These are phyloP conservation scores for Ophiostoma tasmaniense DNA, from an alignment of 2,329 filamentous ascomycete genomes.

Conservation along the genomic window DNA sequence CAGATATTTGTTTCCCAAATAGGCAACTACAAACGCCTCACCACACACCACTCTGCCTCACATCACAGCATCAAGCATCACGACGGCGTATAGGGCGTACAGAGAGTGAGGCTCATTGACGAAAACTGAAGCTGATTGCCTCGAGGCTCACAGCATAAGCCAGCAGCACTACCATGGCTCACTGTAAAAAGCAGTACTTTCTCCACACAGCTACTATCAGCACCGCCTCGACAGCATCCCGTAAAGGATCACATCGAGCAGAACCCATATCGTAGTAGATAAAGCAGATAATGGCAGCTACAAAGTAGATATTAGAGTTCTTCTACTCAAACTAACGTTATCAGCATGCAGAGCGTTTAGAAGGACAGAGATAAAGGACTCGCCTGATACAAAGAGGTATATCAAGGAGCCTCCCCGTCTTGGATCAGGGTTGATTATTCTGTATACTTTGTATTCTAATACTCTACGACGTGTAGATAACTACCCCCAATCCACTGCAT, in stretches of 20 bases:
- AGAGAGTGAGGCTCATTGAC: too few relatives aligned
- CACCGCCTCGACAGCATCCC: background rate
- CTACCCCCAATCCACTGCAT: too few relatives aligned
- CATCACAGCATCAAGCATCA: background rate
- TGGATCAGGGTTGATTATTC: too few relatives aligned
- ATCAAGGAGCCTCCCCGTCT: slow-evolving; percentile 3
- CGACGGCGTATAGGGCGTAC: too few relatives aligned
- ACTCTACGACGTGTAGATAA: too few relatives aligned
- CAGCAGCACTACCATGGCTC: background rate
- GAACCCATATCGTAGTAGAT: background rate
- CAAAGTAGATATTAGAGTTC: background rate
- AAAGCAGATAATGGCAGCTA: background rate
- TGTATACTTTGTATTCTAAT: too few relatives aligned
- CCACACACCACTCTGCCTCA: background rate
- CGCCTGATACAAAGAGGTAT: background rate
- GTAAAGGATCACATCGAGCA: background rate
- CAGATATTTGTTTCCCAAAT: background rate
- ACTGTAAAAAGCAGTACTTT: background rate
- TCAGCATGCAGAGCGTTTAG: background rate
- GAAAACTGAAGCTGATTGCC: background rate
- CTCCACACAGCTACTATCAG: background rate
- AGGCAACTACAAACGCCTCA: background rate
- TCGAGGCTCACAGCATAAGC: background rate
- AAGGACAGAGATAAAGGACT: background rate
- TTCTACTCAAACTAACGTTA: background rate